Evolutionary conservation across 139 green algal species (phyloP), one percentile per base, ranked within the genome.

Genomic region (Astrephomene gubernaculifera): DNA sequence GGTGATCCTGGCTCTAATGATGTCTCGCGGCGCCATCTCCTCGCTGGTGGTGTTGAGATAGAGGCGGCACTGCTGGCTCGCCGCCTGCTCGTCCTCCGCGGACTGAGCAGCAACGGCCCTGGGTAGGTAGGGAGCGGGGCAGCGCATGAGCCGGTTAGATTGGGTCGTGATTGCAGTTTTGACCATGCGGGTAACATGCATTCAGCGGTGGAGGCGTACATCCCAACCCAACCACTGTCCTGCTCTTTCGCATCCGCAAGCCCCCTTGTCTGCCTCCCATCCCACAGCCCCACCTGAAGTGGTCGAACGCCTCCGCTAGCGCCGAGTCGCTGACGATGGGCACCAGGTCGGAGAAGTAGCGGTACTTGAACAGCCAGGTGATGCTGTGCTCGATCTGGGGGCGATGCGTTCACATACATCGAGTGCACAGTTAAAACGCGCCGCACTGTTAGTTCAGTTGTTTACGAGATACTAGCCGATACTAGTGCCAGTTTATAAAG

Each of bases 241-340:
- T n/a, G n/a, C n/a, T n/a, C n/a, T n/a, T n/a, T n/a, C n/a, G n/a
- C n/a, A n/a, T n/a, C n/a, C n/a, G n/a, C n/a, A n/a, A n/a, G n/a
- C n/a, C n/a, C n/a, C n/a, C n/a, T n/a, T n/a, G n/a, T n/a, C n/a
- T n/a, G n/a, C n/a, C n/a, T n/a, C n/a, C n/a, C n/a, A n/a, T n/a
- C n/a, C n/a, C n/a, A n/a, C n/a, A n/a, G n/a, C n/a, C 65, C 38
- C 57, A 72, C 76, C 76, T 83, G 60, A 83, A 83, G 76, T 83
- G 64, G 38, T 83, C 76, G 21, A 83, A 83, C 6, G 76, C 76
- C 41, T 31, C 60, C 76, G 31, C 76, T 41, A 83, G 60, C 19
- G 60, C 19, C 41, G 57, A 72, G 43, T 83, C 76, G 76, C 76
- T 83, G 60, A 61, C n/a, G 17, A 83, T 83, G 41, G 76, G 76